Conservation (phyloP, 2,329 filamentous ascomycete genomes). For the Fusarium sp. region DNA sequence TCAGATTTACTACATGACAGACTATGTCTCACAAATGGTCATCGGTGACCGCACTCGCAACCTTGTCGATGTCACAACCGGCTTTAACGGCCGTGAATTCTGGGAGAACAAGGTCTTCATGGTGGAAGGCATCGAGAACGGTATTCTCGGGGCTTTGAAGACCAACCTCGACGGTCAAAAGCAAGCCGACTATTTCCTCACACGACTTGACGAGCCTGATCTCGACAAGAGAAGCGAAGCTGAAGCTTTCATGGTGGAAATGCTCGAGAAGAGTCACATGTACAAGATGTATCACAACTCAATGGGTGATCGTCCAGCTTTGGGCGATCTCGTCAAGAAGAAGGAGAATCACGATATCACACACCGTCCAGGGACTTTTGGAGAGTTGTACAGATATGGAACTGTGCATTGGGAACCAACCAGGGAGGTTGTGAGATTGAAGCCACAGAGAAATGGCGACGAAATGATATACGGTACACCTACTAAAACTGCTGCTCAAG, state of each 20-base stretch:
- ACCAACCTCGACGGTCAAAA: constrained; percentile 43
- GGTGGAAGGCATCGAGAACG: constrained; percentile 46
- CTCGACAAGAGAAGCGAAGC: constrained; percentile 38
- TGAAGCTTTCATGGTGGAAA: constrained; percentile 46
- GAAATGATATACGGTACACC: constrained; percentile 29
- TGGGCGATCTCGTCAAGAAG: constrained; percentile 47
- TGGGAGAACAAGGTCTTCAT: constrained; percentile 47
- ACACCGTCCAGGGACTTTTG: constrained; percentile 47
- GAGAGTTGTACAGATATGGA: constrained; percentile 49
- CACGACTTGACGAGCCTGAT: constrained; percentile 45
- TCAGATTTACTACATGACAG: constrained; percentile 45
- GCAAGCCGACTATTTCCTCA: constrained; percentile 47
- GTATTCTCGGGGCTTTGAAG: constrained; percentile 45
- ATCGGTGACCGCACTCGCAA: constrained; percentile 48
- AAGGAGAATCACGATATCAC: constrained; percentile 40
- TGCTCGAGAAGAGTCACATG: constrained; percentile 49
- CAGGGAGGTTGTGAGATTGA: constrained; percentile 39
- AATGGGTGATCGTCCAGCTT: constrained; percentile 41
- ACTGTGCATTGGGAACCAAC: constrained; percentile 48
- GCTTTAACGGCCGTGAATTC: constrained; percentile 47
- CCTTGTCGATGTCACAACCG: constrained; percentile 43
- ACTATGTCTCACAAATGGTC: constrained; percentile 52
- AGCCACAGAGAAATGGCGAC: constrained; percentile 35
- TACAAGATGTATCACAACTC: constrained; percentile 53
- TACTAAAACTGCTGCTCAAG: not conserved